Evolutionary conservation across 2,329 filamentous ascomycete species (phyloP), one percentile per base, ranked within the genome.

Genomic region (Eurotiales sp.): DNA sequence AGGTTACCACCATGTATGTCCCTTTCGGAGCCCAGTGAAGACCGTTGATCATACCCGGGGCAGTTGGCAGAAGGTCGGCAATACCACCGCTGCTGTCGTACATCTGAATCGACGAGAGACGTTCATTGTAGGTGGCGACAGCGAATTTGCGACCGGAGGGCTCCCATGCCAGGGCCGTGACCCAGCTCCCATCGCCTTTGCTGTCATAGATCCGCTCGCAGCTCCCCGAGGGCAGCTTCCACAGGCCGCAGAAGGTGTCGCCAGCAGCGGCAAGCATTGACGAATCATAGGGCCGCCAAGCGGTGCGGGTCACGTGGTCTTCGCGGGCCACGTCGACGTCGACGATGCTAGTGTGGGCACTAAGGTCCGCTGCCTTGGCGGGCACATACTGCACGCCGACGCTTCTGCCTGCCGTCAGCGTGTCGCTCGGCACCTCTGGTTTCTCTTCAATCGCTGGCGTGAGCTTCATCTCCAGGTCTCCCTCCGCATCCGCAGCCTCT

Each of bases 301-400:
- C 55, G 3, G 67, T 61, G 4, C 64, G 62, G 2, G 68, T 70
- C 61, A 77, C 70, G 64, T 74, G 70, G 45, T 63, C 62, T 12
- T 64, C 58, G 29, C 57, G 56, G 48, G 63, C 61, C 53, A 68
- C 58, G 58, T 72, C 63, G 53, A 68, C 58, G 60, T 72, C 64
- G 25, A 77, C 59, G 19, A 76, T 60, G 54, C 65, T 65, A 57
- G 74, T 75, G 58, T 73, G 63, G 39, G 72, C 67, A 34, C 65
- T 66, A 51, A 78, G 67, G 60, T 77, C 73, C 55, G 69, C 64
- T 40, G 74, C 69, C 64, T 76, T 77, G 63, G 74, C 72, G 61
- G 73, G 71, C 46, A 65, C 64, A 58, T 72, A 75, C 62, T 77
- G 75, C 52, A 77, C 68, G 53, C 71, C 73, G 57, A 72, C 63